Base-by-base conservation (phyloP, 148 eudicot species). In the Rhododendron griersonianum region DNA sequence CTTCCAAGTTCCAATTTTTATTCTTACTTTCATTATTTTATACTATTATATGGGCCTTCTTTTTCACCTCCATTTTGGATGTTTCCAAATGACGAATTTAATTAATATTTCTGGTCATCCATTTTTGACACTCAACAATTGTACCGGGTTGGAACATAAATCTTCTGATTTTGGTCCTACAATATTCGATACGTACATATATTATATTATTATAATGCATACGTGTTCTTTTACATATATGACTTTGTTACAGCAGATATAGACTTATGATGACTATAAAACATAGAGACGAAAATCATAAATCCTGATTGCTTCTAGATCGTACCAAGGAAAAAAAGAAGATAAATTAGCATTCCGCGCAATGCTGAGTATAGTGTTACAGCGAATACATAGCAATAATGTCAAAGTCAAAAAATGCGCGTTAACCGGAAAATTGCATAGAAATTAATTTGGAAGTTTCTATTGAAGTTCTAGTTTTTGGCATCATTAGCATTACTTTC, bases 211-310 rank as follows among this genome's bases (percentile, higher is more conserved):
- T 35, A 18, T 76, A 18, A 19, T 39, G 77, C 77, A 73, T 14
- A 11, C 16, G 78, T 18, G 11, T 35, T 5, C n/a, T 35, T 75
- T 19, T 33, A 18, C n/a, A 23, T 41, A 21, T 77, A 41, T 41
- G 81, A 78, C 81, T 78, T 78, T 28, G 5, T 44, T 78, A 53
- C 30, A 77, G 41, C 80, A 77, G 13, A 77, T 44, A 78, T 78
- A 23, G 25, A 18, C 30, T 41, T 21, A 23, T 18, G 73, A 25
- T 67, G 73, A 67, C 73, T 11, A 10, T 11, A 67, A 25, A 65
- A 9, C 33, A 65, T 2, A 7, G 5, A 21, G 48, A 28, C 11
- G 13, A 39, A 77, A 75, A 15, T 2, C 3, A 15, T 7, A 35
- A 5, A 25, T 21, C 45, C 9, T 23, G 28, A 78, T 45, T 14